Evolutionary conservation across 768 basidiomycete genomes (phyloP), one percentile per base, ranked within the genome.

Genomic region (Gymnopilus junonius): DNA sequence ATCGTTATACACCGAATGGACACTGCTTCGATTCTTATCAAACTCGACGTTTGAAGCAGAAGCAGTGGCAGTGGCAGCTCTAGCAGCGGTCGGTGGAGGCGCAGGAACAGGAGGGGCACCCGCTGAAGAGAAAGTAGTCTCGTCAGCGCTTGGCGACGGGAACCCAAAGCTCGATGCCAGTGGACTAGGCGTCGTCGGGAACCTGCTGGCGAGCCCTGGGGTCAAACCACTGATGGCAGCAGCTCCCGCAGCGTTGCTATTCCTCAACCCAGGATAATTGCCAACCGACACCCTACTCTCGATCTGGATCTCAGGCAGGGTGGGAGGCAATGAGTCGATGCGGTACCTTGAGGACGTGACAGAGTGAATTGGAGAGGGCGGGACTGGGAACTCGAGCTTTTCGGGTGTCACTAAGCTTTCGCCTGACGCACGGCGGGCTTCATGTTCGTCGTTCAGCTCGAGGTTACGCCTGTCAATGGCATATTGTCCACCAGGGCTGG

Each of bases 1-100:
- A 34, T 83, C 82, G 65, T 87, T 82, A 66, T 90, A 91, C 58
- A 85, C 75, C 12, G 86, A 86, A 34, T 80, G 90, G 59, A 83
- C 75, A n/a, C 85, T 87, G 21, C 77, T 73, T 54, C 85, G 77
- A 70, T 77, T 77, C 48, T 74, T 70, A 56, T 61, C 48, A 55
- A 50, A 63, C 35, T 55, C 46, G 7, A 35, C 46, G 8, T 55
- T 46, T 3, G 37, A 25, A 34, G 63, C 23, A 11, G 45, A 37
- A 31, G 51, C 55, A 25, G 59, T 34, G 32, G 58, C 43, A n/a
- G 61, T 56, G 15, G 61, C 31, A 20, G 61, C 25, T 4, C 37
- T 46, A 11, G 55, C 56, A 53, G 68, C 35, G 40, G 61, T 27
- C 31, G 63, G 42, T 45, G 65, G 62, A 21, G 65, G 37, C 10